Base-by-base conservation (phyloP, 2,329 filamentous ascomycete genomes). In the Tolypocladium capitatum region DNA sequence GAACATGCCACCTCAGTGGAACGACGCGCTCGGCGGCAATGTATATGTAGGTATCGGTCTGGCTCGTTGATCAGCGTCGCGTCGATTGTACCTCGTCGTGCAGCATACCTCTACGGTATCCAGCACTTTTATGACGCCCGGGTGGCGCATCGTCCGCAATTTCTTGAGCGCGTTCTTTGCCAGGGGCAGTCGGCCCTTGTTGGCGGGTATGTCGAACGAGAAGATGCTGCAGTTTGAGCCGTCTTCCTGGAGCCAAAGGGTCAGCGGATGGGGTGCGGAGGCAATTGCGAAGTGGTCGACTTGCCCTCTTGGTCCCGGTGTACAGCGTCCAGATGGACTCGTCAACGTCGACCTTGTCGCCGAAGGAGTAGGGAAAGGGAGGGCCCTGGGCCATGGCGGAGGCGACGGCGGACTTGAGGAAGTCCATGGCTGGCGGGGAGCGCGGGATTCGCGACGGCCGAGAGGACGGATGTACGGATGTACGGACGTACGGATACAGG, bases 251-350 rank as follows among this genome's bases (percentile, higher is more conserved):
- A 45, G 18, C 27, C 34, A 14, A 33, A 21, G 5, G 28, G 46
- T 33, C 21, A 43, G 38, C 10, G 5, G 32, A 4, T 9, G 31
- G 7, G 16, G 6, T 3, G 21, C 6, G 18, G 7, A 13, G 3
- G 28, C 35, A 5, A 14, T 8, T 5, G 8, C 21, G 31, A 45
- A n/a, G 43, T 27, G 38, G 34, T 28, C 7, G 38, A 61, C 72
- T 53, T 75, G 92, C 90, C 68, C 87, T 81, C 70, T 85, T 92
- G 48, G 86, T 95, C 60, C 88, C 92, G 68, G 97, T 96, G 68
- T 92, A 84, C 49, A 98, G 71, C n/a, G 85, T 86, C 90, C 92
- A 98, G 59, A 97, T 90, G 27, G 91, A 95, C 61, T 92, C 82
- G 63, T 94, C 87, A 46, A 92, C 75, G 63, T 97, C 91, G 50